Evolutionary conservation across 805 yeast genomes (phyloP).

Genomic region (Metschnikowia continentalis): DNA sequence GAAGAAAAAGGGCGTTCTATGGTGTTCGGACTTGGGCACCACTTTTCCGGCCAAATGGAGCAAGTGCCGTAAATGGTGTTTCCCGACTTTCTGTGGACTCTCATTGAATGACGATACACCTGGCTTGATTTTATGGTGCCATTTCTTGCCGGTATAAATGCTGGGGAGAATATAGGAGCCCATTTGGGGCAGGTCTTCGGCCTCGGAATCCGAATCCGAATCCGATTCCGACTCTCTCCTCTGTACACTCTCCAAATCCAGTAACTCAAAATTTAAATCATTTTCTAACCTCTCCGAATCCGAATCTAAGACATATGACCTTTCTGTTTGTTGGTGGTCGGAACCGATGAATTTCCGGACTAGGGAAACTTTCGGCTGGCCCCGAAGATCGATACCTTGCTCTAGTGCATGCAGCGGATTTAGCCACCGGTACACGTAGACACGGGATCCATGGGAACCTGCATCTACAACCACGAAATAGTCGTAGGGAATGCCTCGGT

Average conservation of each 20-base stretch:
- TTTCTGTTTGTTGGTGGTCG: too few species aligned
- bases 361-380: conserved; percentile 4
- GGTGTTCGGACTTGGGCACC: conserved; percentile 57
- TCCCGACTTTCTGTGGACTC: conserved; percentile 48
- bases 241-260: too few species aligned
- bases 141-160: conserved; percentile 32
- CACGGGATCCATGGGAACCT: conserved; percentile 64
- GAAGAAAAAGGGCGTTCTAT: conserved; percentile 61
- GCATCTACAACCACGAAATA: conserved; percentile 61
- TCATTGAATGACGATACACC: conserved; percentile 52
- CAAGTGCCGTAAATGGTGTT: conserved; percentile 47
- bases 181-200: background rate
- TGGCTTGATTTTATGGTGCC: conserved; percentile 50
- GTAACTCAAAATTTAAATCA: too few species aligned
- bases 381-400: conserved; percentile 16
- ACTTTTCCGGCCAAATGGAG: conserved; percentile 45
- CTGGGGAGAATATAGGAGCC: conserved; percentile 21
- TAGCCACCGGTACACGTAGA: conserved; percentile 54
- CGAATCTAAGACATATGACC: too few species aligned
- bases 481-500: conserved; percentile 49
- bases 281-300: too few species aligned
- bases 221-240: background rate
- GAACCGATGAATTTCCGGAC: conserved; percentile 6
- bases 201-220: conserved; percentile 9
- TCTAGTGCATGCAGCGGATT: conserved; percentile 33